Percentiles rank a stretch among this genome's conserved stretches.
Conservation (phyloP, 257 asterid species). For the Solanum okadae region DNA sequence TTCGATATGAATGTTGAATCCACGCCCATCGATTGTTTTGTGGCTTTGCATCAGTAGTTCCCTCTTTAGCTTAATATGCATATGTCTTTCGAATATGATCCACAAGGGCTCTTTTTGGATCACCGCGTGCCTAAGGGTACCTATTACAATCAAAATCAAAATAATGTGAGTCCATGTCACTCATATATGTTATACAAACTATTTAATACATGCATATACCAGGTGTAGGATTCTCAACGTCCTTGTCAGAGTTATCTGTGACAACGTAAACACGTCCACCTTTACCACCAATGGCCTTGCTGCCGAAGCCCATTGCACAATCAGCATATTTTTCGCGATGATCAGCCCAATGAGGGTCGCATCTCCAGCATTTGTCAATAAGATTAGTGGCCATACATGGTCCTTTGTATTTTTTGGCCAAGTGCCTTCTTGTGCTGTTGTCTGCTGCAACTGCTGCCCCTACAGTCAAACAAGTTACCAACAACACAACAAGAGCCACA, state of each 20-base stretch:
- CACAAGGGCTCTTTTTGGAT: conserved; percentile 27
- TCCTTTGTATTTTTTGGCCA: conserved; percentile 17
- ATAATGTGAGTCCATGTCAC: background rate
- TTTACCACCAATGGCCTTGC: conserved; percentile 25
- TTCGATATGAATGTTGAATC: conserved; percentile 9
- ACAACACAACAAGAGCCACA: background rate
- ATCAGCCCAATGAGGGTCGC: conserved; percentile 16
- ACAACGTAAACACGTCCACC: conserved; percentile 12
- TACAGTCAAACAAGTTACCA: background rate
- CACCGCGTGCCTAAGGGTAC: conserved; percentile 31
- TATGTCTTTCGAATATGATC: conserved; percentile 11
- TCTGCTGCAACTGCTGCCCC: background rate
- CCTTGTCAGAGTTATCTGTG: conserved; percentile 8
- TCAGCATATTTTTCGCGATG: conserved; percentile 11
- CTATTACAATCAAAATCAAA: background rate
- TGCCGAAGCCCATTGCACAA: conserved; percentile 23
- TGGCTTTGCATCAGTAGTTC: conserved; percentile 11
- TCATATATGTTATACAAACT: too few species aligned
- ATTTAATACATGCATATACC: background rate
- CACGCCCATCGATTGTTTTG: conserved; percentile 29
- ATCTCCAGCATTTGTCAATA: conserved; percentile 32
- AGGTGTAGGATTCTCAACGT: background rate
- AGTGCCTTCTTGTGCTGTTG: conserved; percentile 38
- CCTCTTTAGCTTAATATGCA: conserved; percentile 12
- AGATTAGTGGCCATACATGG: conserved; percentile 50